Conservation (phyloP, 1,284 basidiomycete genomes). For the Sanguinoderma infundibulare region DNA sequence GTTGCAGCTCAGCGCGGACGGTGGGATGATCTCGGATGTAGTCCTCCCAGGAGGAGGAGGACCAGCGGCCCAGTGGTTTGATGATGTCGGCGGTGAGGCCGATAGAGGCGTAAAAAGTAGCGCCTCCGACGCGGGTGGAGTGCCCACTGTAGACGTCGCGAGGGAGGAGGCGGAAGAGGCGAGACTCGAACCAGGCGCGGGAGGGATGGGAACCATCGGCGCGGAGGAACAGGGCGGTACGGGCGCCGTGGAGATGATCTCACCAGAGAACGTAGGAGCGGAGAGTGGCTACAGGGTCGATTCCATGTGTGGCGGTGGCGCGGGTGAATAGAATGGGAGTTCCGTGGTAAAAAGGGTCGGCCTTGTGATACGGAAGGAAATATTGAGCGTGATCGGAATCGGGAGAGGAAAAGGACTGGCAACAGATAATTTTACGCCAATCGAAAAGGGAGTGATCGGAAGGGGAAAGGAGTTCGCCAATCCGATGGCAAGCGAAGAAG, state of each 20-base stretch:
- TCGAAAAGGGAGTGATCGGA: too few species aligned
- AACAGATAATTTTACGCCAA: not conserved
- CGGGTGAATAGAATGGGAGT: too few species aligned
- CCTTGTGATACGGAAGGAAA: not conserved
- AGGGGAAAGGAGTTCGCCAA: not conserved
- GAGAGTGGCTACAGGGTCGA: too few species aligned
- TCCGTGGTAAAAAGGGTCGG: too few species aligned
- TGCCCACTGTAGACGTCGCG: not conserved
- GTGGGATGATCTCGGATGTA: not conserved
- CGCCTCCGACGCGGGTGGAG: not conserved
- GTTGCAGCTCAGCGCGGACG: not conserved
- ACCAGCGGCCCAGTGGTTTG: not conserved
- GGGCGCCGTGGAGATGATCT: not conserved
- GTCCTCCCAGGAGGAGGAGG: not conserved
- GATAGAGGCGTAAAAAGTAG: not conserved
- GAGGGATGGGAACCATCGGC: not conserved
- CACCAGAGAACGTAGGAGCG: not conserved
- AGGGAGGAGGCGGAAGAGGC: not conserved
- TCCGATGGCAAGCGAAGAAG: not conserved
- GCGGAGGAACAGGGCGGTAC: not conserved
- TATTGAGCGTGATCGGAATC: not conserved
- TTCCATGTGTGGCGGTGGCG: too few species aligned
- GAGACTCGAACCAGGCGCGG: not conserved
- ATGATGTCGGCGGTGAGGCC: not conserved
- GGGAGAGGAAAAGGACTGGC: not conserved